These are phyloP conservation scores for Microbotryum scabiosae DNA, from an alignment of 1,284 basidiomycete genomes.

Conservation along the genomic window DNA sequence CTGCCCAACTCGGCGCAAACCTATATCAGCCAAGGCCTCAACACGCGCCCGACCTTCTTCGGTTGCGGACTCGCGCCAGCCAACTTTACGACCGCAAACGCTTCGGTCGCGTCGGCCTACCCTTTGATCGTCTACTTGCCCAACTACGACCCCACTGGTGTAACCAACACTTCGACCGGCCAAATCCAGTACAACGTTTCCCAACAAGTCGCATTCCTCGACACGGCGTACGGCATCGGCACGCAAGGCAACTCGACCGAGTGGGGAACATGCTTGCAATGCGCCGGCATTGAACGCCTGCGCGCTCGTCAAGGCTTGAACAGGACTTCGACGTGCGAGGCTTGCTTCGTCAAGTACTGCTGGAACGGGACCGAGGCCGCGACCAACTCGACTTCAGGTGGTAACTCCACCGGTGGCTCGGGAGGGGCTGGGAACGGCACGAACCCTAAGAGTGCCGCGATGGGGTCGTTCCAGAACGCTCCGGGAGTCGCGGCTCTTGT, in stretches of 20 bases:
- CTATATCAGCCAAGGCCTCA: constrained; percentile 56
- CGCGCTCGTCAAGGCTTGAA: constrained; percentile 13
- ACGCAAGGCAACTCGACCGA: constrained; percentile 29
- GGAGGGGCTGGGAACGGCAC: too few relatives aligned
- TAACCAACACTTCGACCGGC: constrained; percentile 36
- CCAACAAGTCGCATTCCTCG: constrained; percentile 20
- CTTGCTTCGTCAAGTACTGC: constrained; percentile 38
- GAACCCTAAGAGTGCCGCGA: too few relatives aligned
- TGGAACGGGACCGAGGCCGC: background rate
- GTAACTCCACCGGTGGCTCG: too few relatives aligned
- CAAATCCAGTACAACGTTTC: constrained; percentile 39
- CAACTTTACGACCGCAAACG: constrained; percentile 32
- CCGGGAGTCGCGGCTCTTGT: too few relatives aligned
- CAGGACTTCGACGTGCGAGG: constrained; percentile 33
- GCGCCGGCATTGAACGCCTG: constrained; percentile 41
- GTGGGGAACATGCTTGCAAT: constrained; percentile 42
- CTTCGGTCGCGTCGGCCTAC: constrained; percentile 2
- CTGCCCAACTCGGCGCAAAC: constrained; percentile 28
- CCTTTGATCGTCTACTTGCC: constrained; percentile 20
- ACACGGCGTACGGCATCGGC: constrained; percentile 8
- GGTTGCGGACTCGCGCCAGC: constrained; percentile 52
- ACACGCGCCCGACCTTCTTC: constrained; percentile 62
- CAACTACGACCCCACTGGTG: constrained; percentile 19
- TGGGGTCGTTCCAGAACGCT: too few relatives aligned
- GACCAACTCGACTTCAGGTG: too few relatives aligned